A percentile compares a stretch with the other conserved stretches of the same genome.
These are phyloP conservation scores for Jackrogersella multiformis DNA, from an alignment of 495 filamentous ascomycete genomes.

Conservation along the genomic window DNA sequence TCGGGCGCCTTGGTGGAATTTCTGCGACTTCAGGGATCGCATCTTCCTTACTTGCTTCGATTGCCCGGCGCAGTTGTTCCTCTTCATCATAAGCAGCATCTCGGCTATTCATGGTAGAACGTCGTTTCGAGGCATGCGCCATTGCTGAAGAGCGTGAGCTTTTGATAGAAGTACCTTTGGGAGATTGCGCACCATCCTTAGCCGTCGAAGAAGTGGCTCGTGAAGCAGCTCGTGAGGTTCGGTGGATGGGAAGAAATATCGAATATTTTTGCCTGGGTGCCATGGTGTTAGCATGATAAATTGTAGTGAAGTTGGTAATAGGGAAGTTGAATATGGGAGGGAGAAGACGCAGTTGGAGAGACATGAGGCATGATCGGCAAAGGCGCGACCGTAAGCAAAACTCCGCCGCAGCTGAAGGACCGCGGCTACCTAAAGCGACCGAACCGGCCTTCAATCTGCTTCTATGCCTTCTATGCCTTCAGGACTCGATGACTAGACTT, in stretches of 20 bases:
- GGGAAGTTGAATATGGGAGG: constrained; percentile 8
- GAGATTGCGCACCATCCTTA: constrained; percentile 64
- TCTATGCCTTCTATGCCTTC: too few relatives aligned
- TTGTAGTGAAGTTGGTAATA: not conserved
- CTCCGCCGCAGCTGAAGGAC: constrained; percentile 45
- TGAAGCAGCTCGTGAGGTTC: constrained; percentile 56
- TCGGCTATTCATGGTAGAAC: constrained; percentile 97
- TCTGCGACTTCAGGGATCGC: constrained; percentile 59
- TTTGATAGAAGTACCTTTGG: constrained; percentile 59
- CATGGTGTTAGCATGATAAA: constrained; percentile 46
- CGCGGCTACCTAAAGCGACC: constrained; percentile 28
- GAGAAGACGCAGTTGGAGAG: constrained; percentile 26
- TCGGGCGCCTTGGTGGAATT: constrained; percentile 67
- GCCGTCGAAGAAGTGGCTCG: constrained; percentile 67
- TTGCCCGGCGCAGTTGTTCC: constrained; percentile 84
- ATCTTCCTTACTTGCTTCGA: constrained; percentile 94
- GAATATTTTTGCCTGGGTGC: constrained; percentile 62
- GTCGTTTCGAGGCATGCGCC: constrained; percentile 73
- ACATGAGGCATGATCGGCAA: constrained; percentile 44
- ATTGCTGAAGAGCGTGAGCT: constrained; percentile 57
- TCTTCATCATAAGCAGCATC: constrained; percentile 96
- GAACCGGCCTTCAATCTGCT: constrained; percentile 16
- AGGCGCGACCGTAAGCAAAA: constrained; percentile 42
- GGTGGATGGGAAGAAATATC: constrained; percentile 63
- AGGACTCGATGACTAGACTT: constrained; percentile 52